These are phyloP conservation scores for Leccinum broughii DNA, from an alignment of 768 basidiomycete genomes.

Conservation along the genomic window DNA sequence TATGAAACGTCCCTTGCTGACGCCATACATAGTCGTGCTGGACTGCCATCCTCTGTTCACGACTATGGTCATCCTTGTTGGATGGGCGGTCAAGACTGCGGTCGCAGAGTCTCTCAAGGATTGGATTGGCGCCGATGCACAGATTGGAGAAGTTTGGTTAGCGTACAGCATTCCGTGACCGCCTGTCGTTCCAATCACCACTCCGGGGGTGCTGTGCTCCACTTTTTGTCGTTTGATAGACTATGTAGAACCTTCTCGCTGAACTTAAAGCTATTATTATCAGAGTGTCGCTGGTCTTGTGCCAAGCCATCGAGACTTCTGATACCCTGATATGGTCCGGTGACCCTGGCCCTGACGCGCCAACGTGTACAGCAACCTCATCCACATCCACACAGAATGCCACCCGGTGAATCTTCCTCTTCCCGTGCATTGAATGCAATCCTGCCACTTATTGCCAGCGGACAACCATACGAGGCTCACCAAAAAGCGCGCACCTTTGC, in stretches of 20 bases:
- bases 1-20: neutral
- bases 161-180: conserved; percentile 76
- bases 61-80: conserved; percentile 68
- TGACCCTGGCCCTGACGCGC: neutral
- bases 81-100: conserved; percentile 71
- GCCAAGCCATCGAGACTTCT: conserved; percentile 14
- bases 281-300: conserved; percentile 14
- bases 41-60: conserved; percentile 76
- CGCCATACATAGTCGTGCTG: conserved; percentile 57
- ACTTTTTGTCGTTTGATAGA: conserved; percentile 1
- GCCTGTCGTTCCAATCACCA: neutral
- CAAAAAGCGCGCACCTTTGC: conserved; percentile 97
- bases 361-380: conserved; percentile 3
- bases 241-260: neutral
- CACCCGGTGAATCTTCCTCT: conserved; percentile 41
- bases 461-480: conserved; percentile 88
- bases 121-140: conserved; percentile 65
- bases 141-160: conserved; percentile 68
- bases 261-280: neutral
- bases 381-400: conserved; percentile 24
- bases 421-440: conserved; percentile 74
- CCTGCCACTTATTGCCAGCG: conserved; percentile 65
- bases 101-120: conserved; percentile 60
- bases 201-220: neutral
- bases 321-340: conserved; percentile 18